Evolutionary conservation across 495 filamentous ascomycete species (phyloP), one percentile per base, ranked within the genome.

Genomic region (Tuber umbilicatum): DNA sequence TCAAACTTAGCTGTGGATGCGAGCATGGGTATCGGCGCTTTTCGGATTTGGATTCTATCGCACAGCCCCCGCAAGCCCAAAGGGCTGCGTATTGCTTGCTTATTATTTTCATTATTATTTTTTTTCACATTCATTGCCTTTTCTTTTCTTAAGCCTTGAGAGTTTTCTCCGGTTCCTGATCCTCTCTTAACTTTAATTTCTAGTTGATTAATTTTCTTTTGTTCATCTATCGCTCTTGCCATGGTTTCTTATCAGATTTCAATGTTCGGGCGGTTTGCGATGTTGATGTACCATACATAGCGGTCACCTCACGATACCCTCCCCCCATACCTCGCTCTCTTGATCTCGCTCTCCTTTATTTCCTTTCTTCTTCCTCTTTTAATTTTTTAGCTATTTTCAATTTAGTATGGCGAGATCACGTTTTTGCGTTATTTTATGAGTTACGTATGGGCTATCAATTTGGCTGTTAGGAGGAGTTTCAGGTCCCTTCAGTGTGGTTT

Each of bases 1-100:
- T 64, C 55, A 64, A 64, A 64, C 55, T 64, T 64, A 64, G 55
- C 55, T 64, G 55, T 64, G 55, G 55, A 64, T 64, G 55, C 31
- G 55, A 31, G 55, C 55, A 64, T 64, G 55, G 55, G 55, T 64
- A 31, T 64, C 55, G 55, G 55, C 55, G 55, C 55, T 64, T 64
- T 64, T 64, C 55, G 55, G 55, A 64, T 64, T 64, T 64, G 55
- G 55, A 64, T 64, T 64, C n/a, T 16, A 31, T 31, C n/a, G 55
- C 55, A 64, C 55, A 64, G 55, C 55, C 55, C 55, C n/a, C 55
- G 10, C n/a, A 64, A 31, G 27, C 55, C 55, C 27, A 31, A 31
- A 31, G 55, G 55, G 55, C 55, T 64, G 55, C 55, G n/a, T 64
- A 27, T 64, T n/a, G 55, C 55, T 64, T 64, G 55, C 55, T 31